Evolutionary conservation across 495 filamentous ascomycete species (phyloP).

Genomic region (Staphylotrichum tortipilum): DNA sequence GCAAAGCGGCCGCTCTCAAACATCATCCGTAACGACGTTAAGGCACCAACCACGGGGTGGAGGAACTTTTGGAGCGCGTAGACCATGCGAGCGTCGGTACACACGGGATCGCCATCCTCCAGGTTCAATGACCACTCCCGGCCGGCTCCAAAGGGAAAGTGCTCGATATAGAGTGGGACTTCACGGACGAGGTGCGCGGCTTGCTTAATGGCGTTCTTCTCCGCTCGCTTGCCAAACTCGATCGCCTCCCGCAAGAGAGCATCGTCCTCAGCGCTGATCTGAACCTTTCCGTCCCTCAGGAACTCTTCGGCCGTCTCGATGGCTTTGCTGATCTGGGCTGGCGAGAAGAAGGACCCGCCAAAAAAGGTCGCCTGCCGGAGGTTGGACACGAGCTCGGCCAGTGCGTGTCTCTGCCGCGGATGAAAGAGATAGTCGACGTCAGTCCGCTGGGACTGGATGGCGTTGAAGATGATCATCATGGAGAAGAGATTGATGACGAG

Average conservation of each 20-base stretch:
- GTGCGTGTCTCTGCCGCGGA: slow-evolving; percentile 52
- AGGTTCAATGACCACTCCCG: slow-evolving; percentile 56
- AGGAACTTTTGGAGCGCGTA: slow-evolving; percentile 33
- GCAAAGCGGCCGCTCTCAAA: slow-evolving; percentile 31
- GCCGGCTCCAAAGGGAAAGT: slow-evolving; percentile 48
- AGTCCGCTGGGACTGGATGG: slow-evolving; percentile 76
- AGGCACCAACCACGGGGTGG: slow-evolving; percentile 29
- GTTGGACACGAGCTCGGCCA: slow-evolving; percentile 64
- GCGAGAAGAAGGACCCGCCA: slow-evolving; percentile 66
- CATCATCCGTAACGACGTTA: slow-evolving; percentile 26
- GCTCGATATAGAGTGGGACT: slow-evolving; percentile 61
- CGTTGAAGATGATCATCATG: slow-evolving; percentile 71
- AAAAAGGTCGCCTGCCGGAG: slow-evolving; percentile 83
- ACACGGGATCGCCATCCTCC: slow-evolving; percentile 26
- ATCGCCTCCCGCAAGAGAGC: slow-evolving; percentile 53
- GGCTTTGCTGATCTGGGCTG: slow-evolving; percentile 50
- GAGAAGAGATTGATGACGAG: slow-evolving; percentile 78
- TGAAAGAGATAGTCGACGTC: slow-evolving; percentile 89
- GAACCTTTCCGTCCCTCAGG: slow-evolving; percentile 41
- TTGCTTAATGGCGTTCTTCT: slow-evolving; percentile 53
- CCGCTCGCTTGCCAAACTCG: slow-evolving; percentile 48
- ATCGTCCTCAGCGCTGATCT: slow-evolving; percentile 51
- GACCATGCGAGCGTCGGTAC: slow-evolving; percentile 33
- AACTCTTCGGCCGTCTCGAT: slow-evolving; percentile 58
- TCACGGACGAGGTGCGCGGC: slow-evolving; percentile 62